Evolutionary conservation across 768 basidiomycete species (phyloP).

Genomic region (Dacryopinax primogenitus): DNA sequence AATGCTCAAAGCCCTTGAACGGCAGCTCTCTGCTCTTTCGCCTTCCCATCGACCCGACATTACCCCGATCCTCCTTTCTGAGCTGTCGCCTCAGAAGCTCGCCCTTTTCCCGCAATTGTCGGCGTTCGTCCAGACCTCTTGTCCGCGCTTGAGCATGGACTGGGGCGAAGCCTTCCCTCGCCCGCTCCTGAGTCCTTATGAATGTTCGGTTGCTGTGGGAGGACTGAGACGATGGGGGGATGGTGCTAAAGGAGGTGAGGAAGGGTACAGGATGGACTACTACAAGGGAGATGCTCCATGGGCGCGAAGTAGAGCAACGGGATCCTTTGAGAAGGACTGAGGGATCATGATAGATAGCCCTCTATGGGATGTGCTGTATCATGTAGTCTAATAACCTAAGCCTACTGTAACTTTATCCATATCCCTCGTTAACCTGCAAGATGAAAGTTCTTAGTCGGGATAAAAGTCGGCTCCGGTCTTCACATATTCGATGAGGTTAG

Average conservation of each 20-base stretch:
- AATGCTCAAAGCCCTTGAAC: constrained; percentile 74
- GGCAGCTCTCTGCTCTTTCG: constrained; percentile 46
- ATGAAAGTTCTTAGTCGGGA: background rate
- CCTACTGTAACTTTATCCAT: too few relatives aligned
- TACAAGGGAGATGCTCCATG: constrained; percentile 34
- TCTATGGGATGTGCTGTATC: background rate
- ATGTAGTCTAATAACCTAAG: too few relatives aligned
- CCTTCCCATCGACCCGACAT: constrained; percentile 54
- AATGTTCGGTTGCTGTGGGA: constrained; percentile 75
- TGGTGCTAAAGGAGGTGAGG: constrained; percentile 25
- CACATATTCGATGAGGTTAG: background rate
- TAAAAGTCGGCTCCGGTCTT: background rate
- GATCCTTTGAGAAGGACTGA: background rate
- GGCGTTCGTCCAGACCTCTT: constrained; percentile 90
- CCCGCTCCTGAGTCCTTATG: constrained; percentile 86
- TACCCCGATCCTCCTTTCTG: constrained; percentile 75
- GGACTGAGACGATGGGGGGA: constrained; percentile 53
- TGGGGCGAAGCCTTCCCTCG: constrained; percentile 95
- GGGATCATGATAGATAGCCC: background rate
- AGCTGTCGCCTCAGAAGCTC: constrained; percentile 91
- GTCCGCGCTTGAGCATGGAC: constrained; percentile 91
- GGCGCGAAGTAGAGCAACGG: background rate
- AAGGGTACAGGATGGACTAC: constrained; percentile 91
- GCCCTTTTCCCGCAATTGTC: constrained; percentile 66
- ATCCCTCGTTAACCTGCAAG: too few relatives aligned